Evolutionary conservation across 2,329 filamentous ascomycete genomes (phyloP).

Genomic region (Knoxdaviesia capensis): DNA sequence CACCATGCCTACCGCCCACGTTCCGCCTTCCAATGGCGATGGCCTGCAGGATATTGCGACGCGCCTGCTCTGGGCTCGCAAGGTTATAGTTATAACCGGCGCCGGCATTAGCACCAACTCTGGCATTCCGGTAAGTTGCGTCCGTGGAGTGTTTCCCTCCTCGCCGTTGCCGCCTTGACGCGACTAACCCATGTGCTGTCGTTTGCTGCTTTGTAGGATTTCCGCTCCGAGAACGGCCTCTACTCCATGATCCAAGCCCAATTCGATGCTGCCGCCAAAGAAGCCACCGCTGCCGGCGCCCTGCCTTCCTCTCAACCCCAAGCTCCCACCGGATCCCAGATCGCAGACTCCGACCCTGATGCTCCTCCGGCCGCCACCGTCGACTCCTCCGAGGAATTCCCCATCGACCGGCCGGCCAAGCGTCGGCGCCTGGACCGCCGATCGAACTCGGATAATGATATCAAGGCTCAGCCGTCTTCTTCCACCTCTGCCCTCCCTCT

Average conservation of each 20-base stretch:
- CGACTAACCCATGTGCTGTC: too few relatives aligned
- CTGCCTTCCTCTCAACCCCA: slow-evolving; percentile 4
- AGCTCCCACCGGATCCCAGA: slow-evolving; percentile 14
- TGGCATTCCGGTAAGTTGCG: slow-evolving; percentile 41
- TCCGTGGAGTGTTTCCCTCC: too few relatives aligned
- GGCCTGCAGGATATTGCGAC: slow-evolving; percentile 46
- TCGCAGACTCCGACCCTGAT: slow-evolving; percentile 7
- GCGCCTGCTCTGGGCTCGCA: slow-evolving; percentile 40
- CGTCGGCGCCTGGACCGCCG: too few relatives aligned
- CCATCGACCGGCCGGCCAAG: too few relatives aligned
- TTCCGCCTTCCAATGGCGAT: slow-evolving; percentile 27
- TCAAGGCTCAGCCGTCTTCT: too few relatives aligned
- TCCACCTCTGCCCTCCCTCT: too few relatives aligned
- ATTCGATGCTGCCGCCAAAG: slow-evolving; percentile 30
- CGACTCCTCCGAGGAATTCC: too few relatives aligned
- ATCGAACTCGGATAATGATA: too few relatives aligned
- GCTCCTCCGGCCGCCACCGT: too few relatives aligned
- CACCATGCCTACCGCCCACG: slow-evolving; percentile 38
- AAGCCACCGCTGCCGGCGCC: slow-evolving; percentile 6
- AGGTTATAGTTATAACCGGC: slow-evolving; percentile 52
- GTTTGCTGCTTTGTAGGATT: slow-evolving; percentile 29
- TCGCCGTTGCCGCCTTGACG: too few relatives aligned
- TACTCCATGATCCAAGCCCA: slow-evolving; percentile 53
- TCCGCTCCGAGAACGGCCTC: slow-evolving; percentile 51
- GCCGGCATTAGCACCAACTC: slow-evolving; percentile 60